Percentiles rank a stretch among this genome's conserved stretches.
Evolutionary conservation across 2,329 filamentous ascomycete genomes (phyloP).

Genomic region (Diplocarpon rosae): DNA sequence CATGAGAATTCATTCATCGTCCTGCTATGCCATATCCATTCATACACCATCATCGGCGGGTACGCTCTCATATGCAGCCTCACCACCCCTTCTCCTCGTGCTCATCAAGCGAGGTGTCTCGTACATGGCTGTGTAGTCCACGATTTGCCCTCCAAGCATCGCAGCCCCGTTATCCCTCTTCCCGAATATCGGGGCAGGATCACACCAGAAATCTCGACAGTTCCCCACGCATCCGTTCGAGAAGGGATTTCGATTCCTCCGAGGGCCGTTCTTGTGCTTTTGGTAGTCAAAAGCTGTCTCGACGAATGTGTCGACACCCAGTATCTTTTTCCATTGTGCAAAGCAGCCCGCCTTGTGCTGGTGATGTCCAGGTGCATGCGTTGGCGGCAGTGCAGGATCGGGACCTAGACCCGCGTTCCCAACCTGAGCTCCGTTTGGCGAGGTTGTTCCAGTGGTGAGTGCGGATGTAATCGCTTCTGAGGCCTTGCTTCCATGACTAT

Average conservation of each 20-base stretch:
- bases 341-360: constrained; percentile 55
- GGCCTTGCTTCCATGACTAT: constrained; percentile 40
- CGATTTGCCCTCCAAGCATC: constrained; percentile 62
- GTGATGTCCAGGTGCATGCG: constrained; percentile 33
- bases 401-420: constrained; percentile 55
- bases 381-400: constrained; percentile 39
- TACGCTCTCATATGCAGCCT: constrained; percentile 22
- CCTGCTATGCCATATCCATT: neutral
- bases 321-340: constrained; percentile 68
- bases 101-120: constrained; percentile 50
- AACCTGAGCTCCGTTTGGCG: constrained; percentile 58
- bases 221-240: constrained; percentile 75
- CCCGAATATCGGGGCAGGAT: constrained; percentile 72
- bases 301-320: constrained; percentile 89
- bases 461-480: constrained; percentile 57
- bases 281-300: constrained; percentile 72
- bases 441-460: constrained; percentile 59
- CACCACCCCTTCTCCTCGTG: constrained; percentile 13
- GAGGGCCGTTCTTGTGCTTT: constrained; percentile 36
- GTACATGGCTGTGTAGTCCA: constrained; percentile 87
- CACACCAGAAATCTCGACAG: constrained; percentile 94
- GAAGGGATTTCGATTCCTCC: constrained; percentile 62
- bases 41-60: constrained; percentile 22
- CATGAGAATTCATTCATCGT: neutral
- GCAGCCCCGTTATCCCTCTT: constrained; percentile 63